Percentiles rank a stretch among this genome's conserved stretches.
Evolutionary conservation across 495 filamentous ascomycete species (phyloP).

Genomic region (Talaromyces nanjingensis): DNA sequence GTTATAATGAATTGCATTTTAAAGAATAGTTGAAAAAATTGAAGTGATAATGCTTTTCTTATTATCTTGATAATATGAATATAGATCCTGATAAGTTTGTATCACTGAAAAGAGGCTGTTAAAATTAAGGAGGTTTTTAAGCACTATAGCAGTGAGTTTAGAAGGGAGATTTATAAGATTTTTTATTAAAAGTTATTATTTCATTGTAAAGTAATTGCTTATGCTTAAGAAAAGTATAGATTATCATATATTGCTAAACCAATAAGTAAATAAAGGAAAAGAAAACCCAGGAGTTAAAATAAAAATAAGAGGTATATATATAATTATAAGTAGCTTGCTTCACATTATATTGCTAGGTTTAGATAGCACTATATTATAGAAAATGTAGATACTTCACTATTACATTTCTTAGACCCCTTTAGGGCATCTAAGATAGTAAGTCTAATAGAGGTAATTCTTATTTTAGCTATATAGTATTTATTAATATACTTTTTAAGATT

Average conservation of each 20-base stretch:
- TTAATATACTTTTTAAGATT: no score
- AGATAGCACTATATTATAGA: no score
- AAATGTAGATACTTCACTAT: no score
- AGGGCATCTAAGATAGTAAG: no score
- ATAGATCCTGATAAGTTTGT: neutral
- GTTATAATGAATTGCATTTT: neutral
- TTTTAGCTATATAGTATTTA: no score
- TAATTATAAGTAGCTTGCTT: no score
- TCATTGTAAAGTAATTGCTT: neutral
- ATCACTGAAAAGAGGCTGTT: neutral
- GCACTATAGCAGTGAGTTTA: neutral
- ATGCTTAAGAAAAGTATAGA: neutral
- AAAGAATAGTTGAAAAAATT: neutral
- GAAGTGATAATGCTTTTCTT: conserved; percentile 1
- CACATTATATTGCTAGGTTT: no score
- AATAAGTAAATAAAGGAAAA: neutral
- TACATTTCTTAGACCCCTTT: no score
- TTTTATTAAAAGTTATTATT: neutral
- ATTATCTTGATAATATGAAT: neutral
- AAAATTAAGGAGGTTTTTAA: neutral
- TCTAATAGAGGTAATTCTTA: no score
- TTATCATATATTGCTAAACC: neutral
- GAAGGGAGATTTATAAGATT: neutral
- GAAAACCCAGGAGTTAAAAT: neutral
- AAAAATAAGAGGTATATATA: neutral